Evolutionary conservation across 208 protist genomes (phyloP).

Genomic region (Acanthamoeba castellanii): DNA sequence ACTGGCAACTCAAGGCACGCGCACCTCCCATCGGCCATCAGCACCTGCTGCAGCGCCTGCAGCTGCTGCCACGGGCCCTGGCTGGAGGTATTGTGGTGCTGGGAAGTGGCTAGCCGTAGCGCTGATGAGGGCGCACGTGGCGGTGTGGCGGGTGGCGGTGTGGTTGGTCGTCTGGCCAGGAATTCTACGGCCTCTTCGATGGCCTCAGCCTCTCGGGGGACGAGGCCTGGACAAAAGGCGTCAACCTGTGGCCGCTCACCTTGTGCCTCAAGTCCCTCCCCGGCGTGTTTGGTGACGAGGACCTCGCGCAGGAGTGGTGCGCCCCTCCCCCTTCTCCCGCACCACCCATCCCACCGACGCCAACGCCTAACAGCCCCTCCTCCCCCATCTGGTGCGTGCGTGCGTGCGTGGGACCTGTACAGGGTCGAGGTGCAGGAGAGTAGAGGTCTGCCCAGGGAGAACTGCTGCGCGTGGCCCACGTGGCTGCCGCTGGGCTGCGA

Average conservation of each 20-base stretch:
- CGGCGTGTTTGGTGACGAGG: slow-evolving; percentile 18
- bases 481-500: slow-evolving; percentile 45
- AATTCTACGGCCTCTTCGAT: slow-evolving; percentile 5
- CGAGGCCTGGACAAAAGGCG: slow-evolving; percentile 6
- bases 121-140: too few species aligned
- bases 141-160: too few species aligned
- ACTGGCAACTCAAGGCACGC: slow-evolving; percentile 38
- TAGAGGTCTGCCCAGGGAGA: neutral
- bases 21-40: too few species aligned
- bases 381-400: neutral
- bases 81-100: neutral
- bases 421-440: slow-evolving; percentile 9
- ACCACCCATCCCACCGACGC: neutral
- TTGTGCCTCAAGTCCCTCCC: slow-evolving; percentile 23
- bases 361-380: neutral
- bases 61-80: too few species aligned
- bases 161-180: too few species aligned
- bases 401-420: neutral
- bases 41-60: too few species aligned
- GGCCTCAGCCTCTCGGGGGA: slow-evolving; percentile 4
- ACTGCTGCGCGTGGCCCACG: slow-evolving; percentile 9
- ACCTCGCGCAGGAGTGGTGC: slow-evolving; percentile 19
- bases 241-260: slow-evolving; percentile 17
- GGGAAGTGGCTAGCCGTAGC: too few species aligned
- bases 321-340: neutral